A percentile compares a stretch with the other conserved stretches of the same genome.
These are phyloP conservation scores for Huntiella savannae DNA, from an alignment of 2,329 filamentous ascomycete genomes.

Conservation along the genomic window DNA sequence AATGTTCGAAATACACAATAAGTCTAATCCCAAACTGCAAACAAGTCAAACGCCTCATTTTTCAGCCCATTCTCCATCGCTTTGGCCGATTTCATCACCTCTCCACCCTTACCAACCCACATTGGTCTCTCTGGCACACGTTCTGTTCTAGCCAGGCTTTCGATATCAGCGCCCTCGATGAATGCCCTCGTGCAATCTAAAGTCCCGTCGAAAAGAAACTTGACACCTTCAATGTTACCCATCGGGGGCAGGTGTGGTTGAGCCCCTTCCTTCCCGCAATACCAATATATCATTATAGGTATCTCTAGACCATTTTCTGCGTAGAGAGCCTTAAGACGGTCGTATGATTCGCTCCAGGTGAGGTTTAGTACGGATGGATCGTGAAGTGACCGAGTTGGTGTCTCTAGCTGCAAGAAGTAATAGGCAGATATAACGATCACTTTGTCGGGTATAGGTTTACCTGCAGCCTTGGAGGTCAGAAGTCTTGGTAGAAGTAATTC, in stretches of 20 bases:
- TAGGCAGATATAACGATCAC: constrained; percentile 45
- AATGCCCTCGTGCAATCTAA: constrained; percentile 26
- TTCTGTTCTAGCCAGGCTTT: constrained; percentile 19
- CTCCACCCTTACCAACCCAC: constrained; percentile 14
- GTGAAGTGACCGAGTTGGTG: not conserved
- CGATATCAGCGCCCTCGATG: constrained; percentile 29
- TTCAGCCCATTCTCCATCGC: constrained; percentile 30
- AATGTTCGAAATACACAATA: too few species aligned
- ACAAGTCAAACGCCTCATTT: constrained; percentile 28
- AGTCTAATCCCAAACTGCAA: too few species aligned
- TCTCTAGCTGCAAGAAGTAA: constrained; percentile 27
- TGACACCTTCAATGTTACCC: constrained; percentile 37
- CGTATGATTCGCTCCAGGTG: constrained; percentile 21
- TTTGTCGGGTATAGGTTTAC: constrained; percentile 38
- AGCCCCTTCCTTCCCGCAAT: constrained; percentile 28
- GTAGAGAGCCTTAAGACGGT: not conserved
- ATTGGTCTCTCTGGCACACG: constrained; percentile 11
- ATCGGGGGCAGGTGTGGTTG: constrained; percentile 31
- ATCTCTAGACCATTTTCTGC: constrained; percentile 38
- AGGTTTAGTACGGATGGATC: not conserved
- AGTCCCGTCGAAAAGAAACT: too few species aligned
- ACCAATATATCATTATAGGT: constrained; percentile 42
- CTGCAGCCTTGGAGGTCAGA: constrained; percentile 29
- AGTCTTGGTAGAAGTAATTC: constrained; percentile 23
- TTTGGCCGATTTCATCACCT: constrained; percentile 24